phyloP scores from a whole-genome alignment of 2,329 filamentous ascomycete species.

The Bertia moriformis region DNA sequence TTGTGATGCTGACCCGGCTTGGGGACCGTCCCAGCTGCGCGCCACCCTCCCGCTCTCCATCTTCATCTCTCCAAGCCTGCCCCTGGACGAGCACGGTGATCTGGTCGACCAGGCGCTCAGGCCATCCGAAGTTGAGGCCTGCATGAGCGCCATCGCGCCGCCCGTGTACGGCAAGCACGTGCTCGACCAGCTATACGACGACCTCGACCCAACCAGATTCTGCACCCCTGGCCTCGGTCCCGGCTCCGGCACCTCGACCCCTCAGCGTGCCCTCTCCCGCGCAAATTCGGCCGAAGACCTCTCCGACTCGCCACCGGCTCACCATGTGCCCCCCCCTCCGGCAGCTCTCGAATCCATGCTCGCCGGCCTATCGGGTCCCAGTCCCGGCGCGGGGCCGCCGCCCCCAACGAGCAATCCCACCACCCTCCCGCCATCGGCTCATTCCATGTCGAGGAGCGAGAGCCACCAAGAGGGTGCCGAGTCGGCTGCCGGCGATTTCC shows the following conservation, averaged over 20 bases:
- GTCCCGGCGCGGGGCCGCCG: background rate
- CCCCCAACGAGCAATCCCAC: background rate
- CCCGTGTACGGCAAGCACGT: constrained; percentile 83
- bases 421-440: too few species aligned
- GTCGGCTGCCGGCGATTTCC: background rate
- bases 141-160: constrained; percentile 56
- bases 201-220: constrained; percentile 68
- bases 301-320: too few species aligned
- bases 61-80: constrained; percentile 88
- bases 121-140: constrained; percentile 29
- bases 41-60: constrained; percentile 82
- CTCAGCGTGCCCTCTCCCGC: constrained; percentile 58
- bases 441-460: background rate
- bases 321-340: background rate
- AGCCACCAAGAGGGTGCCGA: too few species aligned
- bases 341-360: background rate
- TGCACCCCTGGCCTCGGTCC: constrained; percentile 54
- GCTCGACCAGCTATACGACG: constrained; percentile 80
- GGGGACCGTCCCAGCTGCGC: constrained; percentile 47
- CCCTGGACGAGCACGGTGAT: constrained; percentile 74
- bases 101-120: constrained; percentile 52
- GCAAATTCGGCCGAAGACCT: constrained; percentile 73
- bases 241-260: constrained; percentile 66
- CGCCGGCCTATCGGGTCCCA: background rate
- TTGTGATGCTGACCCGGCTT: constrained; percentile 4